Evolutionary conservation across 2,329 filamentous ascomycete genomes (phyloP).

Genomic region (Mollisia scopiformis): DNA sequence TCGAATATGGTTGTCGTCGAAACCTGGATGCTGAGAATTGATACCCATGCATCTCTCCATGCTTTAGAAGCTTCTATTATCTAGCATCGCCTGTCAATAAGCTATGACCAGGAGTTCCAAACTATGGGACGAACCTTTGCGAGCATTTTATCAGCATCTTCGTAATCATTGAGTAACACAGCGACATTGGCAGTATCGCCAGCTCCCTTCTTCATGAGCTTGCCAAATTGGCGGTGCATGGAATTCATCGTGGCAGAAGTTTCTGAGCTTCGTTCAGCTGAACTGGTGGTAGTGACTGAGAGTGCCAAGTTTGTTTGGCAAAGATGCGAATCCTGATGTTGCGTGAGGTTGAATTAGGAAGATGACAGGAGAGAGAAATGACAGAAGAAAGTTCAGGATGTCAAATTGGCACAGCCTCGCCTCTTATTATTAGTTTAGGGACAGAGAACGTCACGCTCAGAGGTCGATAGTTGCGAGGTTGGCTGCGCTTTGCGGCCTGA

Average conservation of each 20-base stretch:
- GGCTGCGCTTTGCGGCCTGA: conserved; percentile 12
- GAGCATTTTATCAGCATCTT: conserved; percentile 76
- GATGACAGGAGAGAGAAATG: conserved; percentile 7
- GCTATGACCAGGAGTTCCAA: not conserved
- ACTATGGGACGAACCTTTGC: conserved; percentile 57
- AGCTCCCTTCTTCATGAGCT: conserved; percentile 66
- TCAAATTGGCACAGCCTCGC: conserved; percentile 19
- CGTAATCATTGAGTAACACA: conserved; percentile 76
- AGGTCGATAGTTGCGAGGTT: not conserved
- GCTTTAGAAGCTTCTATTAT: conserved; percentile 75
- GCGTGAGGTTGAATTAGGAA: not conserved
- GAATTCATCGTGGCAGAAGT: conserved; percentile 60
- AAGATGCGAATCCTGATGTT: not conserved
- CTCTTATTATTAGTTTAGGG: too few relatives aligned
- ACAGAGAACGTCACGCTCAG: not conserved
- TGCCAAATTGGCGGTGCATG: conserved; percentile 75
- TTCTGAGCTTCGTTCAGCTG: conserved; percentile 7
- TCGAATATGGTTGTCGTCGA: conserved; percentile 70
- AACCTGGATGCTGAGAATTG: conserved; percentile 70
- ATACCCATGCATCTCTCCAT: conserved; percentile 80
- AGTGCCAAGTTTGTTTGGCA: conserved; percentile 6
- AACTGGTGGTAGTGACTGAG: conserved; percentile 13
- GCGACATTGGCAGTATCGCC: conserved; percentile 79
- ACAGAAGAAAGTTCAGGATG: not conserved
- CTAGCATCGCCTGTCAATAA: conserved; percentile 45